Evolutionary conservation across 345 rosid genomes (phyloP).

Genomic region (Eucalyptus caleyi): DNA sequence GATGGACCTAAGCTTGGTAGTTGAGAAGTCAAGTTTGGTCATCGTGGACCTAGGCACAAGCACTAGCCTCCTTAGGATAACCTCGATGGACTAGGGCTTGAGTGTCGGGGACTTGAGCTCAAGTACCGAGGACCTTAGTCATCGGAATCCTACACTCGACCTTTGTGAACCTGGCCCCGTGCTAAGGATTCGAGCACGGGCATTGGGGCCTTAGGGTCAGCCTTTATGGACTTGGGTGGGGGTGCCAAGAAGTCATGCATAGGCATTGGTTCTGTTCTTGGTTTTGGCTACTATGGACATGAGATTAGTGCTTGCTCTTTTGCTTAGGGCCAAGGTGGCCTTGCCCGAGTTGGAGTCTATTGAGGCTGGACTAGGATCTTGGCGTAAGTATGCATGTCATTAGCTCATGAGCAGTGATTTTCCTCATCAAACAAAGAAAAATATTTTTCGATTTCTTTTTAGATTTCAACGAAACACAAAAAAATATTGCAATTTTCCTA

Average conservation of each 20-base stretch:
- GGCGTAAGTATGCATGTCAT: no score
- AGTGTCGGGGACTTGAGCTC: accelerated
- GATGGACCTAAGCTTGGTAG: background rate
- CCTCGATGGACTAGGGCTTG: background rate
- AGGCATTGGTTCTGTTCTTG: accelerated
- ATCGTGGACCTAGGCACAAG: accelerated
- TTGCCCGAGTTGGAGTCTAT: background rate
- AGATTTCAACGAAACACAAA: accelerated
- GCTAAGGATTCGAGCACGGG: background rate
- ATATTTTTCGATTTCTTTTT: no score
- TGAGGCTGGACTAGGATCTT: no score
- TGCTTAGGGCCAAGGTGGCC: background rate
- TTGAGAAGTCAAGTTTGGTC: accelerated
- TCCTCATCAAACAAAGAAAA: no score
- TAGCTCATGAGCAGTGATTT: no score
- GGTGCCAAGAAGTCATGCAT: background rate
- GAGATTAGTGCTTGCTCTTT: background rate
- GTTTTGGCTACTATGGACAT: background rate
- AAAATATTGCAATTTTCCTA: no score
- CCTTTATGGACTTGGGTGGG: background rate
- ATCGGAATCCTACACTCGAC: accelerated
- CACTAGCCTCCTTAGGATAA: background rate
- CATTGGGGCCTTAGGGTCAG: accelerated
- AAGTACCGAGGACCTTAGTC: background rate
- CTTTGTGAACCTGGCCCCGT: background rate